phyloP scores from a whole-genome alignment of 2,329 filamentous ascomycete species.

The Colletotrichum orchidophilum region DNA sequence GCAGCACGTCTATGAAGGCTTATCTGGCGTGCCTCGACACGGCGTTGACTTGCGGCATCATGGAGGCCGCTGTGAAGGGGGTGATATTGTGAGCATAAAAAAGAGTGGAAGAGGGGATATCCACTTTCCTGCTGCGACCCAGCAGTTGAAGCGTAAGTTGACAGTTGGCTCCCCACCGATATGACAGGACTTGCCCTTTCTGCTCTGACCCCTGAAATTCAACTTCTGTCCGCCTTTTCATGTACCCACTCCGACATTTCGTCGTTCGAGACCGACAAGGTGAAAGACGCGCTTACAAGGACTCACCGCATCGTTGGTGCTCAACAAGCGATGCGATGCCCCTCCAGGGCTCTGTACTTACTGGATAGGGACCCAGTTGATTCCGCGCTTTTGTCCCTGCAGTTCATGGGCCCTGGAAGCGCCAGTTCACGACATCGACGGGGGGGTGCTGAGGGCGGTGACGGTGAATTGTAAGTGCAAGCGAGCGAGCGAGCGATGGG shows the following conservation, averaged over 20 bases:
- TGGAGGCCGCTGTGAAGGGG: background rate
- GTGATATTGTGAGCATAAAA: background rate
- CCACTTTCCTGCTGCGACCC: background rate
- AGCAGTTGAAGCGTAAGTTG: background rate
- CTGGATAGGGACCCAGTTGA: background rate
- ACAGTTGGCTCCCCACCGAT: background rate
- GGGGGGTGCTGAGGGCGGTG: conserved; percentile 17
- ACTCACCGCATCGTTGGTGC: conserved; percentile 30
- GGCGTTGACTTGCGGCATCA: background rate
- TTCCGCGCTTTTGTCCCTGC: background rate
- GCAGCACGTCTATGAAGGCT: background rate
- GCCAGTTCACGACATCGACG: background rate
- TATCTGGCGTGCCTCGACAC: background rate
- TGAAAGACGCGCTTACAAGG: conserved; percentile 15
- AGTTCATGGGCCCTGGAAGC: background rate
- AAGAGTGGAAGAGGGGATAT: background rate
- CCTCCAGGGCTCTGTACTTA: background rate
- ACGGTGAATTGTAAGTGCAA: background rate
- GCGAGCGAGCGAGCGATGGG: background rate
- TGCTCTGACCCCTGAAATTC: background rate
- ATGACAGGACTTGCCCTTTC: background rate
- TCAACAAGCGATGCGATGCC: conserved; percentile 7
- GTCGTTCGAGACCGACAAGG: conserved; percentile 7
- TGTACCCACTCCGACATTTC: conserved; percentile 14
- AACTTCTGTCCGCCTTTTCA: conserved; percentile 4